A percentile compares a stretch with the other conserved stretches of the same genome.
Conservation (phyloP, 257 asterid species). For the Solanum pennellii region DNA sequence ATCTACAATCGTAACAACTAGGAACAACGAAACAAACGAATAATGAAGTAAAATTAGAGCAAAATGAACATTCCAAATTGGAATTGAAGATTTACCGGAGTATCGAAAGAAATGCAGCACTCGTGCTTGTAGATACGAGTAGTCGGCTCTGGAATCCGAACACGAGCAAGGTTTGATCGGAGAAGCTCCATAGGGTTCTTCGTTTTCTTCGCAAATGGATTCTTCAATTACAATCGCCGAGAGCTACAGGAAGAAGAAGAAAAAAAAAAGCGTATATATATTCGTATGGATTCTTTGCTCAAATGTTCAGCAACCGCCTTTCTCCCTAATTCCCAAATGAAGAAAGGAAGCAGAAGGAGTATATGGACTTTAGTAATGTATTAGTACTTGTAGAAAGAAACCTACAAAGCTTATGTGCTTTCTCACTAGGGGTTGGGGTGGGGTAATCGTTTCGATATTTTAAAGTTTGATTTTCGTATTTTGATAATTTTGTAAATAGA, state of each 20-base stretch:
- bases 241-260: not conserved
- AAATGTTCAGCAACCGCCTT: not conserved
- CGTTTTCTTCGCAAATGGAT: not conserved
- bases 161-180: constrained; percentile 76
- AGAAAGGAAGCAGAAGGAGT: not conserved
- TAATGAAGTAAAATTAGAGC: not conserved
- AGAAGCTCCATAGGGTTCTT: constrained; percentile 62
- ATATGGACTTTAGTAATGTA: not conserved
- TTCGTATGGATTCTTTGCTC: not conserved
- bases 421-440: not conserved
- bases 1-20: not conserved
- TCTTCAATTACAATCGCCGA: not conserved
- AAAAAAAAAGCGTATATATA: not conserved
- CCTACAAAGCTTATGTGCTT: not conserved
- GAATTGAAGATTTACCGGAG: constrained; percentile 49
- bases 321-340: not conserved
- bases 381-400: not conserved
- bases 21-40: not conserved
- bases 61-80: not conserved
- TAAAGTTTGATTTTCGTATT: not conserved
- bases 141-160: constrained; percentile 94
- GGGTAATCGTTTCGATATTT: not conserved
- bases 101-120: constrained; percentile 88
- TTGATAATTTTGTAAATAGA: too few species aligned
- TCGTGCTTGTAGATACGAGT: constrained; percentile 92